Evolutionary conservation across 2,329 filamentous ascomycete genomes (phyloP), one percentile per base, ranked within the genome.

Genomic region (Talaromyces albobiverticillius): DNA sequence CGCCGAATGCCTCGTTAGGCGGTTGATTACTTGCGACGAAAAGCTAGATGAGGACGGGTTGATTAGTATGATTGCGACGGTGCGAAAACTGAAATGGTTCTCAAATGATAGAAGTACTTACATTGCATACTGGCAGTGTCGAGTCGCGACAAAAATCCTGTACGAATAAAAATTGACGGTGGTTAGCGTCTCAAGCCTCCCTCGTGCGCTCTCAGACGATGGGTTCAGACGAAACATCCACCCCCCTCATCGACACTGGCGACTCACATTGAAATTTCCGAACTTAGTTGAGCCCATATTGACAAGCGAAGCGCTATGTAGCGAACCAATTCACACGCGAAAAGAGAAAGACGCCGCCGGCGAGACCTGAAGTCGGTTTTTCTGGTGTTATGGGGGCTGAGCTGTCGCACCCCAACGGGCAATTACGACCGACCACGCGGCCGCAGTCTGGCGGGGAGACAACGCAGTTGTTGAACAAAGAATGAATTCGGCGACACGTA

Each of bases 111-210:
- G 13, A 9, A 9, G 57, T 51, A 82, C 87, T 65, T 81, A 92
- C 88, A 81, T 93, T 93, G 79, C 89, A 94, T 64, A 93, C 79
- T 52, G 89, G 89, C 64, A 93, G 79, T 55, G 88, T 92, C 64
- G 89, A 89, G 76, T 92, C 88, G 69, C 83, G 86, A 80, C 89
- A 94, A 71, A 94, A 92, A 68, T 87, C 77, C 88, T 93, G 62
- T 62, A n/a, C 31, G 20, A 34, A 26, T 23, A 9, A 43, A 16
- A 23, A 23, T 14, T 16, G 9, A 38, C 36, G 36, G 18, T 40
- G 36, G 36, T 41, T 46, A 47, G 51, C 41, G n/a, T 46, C 36
- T 31, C 8, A 13, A 8, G n/a, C 26, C 13, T 26, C 41, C 49
- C 49, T 45, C 49, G 40, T 51, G 49, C 36, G 46, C 20, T 20